Conservation (phyloP, 2,329 filamentous ascomycete species). For the Talaromyces sp. region DNA sequence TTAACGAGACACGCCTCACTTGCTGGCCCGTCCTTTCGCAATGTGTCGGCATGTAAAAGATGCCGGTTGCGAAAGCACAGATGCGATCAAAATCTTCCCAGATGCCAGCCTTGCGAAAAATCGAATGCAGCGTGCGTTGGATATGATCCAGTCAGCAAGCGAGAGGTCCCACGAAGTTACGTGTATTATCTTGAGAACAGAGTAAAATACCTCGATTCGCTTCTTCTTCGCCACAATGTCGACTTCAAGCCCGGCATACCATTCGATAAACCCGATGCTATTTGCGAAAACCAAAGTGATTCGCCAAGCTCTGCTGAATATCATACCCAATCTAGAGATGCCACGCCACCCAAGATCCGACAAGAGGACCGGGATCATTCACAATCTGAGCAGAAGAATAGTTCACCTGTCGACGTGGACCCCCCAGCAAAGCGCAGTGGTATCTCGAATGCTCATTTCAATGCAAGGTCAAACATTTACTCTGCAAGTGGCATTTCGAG, state of each 20-base stretch:
- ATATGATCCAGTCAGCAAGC: conserved; percentile 89
- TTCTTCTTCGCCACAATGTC: conserved; percentile 67
- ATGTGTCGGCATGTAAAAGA: conserved; percentile 83
- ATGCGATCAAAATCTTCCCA: conserved; percentile 81
- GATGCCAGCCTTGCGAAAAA: conserved; percentile 82
- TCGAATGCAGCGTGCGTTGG: conserved; percentile 81
- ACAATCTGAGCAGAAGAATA: not conserved
- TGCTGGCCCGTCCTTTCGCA: conserved; percentile 57
- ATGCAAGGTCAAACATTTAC: not conserved
- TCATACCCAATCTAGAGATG: not conserved
- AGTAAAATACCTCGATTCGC: conserved; percentile 71
- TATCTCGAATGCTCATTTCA: too few relatives aligned
- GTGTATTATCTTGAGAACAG: conserved; percentile 83
- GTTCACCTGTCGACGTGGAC: not conserved
- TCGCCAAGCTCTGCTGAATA: not conserved
- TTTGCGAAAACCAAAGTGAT: not conserved
- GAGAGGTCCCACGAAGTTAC: conserved; percentile 80
- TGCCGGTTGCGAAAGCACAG: conserved; percentile 83
- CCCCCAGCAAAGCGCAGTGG: too few relatives aligned
- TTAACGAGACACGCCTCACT: not conserved
- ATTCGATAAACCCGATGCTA: conserved; percentile 26
- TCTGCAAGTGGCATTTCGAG: not conserved
- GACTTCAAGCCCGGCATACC: conserved; percentile 65
- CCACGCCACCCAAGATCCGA: too few relatives aligned
- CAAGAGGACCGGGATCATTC: not conserved